Conservation (phyloP, 31 red algal genomes). For the Odonthalia washingtoniensis region DNA sequence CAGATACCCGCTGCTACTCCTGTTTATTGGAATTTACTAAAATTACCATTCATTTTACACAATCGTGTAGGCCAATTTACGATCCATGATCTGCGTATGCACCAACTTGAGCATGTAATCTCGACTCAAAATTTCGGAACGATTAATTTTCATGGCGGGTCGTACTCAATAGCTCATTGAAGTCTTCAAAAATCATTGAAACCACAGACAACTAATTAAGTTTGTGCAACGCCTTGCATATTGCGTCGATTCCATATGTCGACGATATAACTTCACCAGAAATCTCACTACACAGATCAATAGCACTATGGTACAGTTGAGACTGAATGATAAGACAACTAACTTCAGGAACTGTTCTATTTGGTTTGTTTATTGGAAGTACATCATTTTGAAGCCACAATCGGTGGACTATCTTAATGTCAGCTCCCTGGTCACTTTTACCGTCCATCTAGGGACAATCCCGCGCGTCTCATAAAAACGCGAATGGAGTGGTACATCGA, state of each 20-base stretch:
- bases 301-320: neutral
- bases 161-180: neutral
- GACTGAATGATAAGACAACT: neutral
- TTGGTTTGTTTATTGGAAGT: neutral
- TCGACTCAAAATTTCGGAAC: constrained; percentile 17
- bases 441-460: too few species aligned
- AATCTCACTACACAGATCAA: neutral
- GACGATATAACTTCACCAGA: neutral
- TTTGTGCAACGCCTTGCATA: neutral
- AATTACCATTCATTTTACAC: neutral
- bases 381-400: neutral
- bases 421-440: neutral
- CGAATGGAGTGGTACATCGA: neutral
- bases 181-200: neutral
- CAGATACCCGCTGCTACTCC: neutral
- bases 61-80: neutral
- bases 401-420: neutral
- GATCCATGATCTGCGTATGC: neutral
- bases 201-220: neutral
- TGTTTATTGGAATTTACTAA: neutral
- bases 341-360: neutral
- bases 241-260: neutral
- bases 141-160: neutral
- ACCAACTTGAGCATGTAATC: too few species aligned
- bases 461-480: constrained; percentile 16